Conservation (phyloP, 2,329 filamentous ascomycete genomes). For the Ascochyta fabae region DNA sequence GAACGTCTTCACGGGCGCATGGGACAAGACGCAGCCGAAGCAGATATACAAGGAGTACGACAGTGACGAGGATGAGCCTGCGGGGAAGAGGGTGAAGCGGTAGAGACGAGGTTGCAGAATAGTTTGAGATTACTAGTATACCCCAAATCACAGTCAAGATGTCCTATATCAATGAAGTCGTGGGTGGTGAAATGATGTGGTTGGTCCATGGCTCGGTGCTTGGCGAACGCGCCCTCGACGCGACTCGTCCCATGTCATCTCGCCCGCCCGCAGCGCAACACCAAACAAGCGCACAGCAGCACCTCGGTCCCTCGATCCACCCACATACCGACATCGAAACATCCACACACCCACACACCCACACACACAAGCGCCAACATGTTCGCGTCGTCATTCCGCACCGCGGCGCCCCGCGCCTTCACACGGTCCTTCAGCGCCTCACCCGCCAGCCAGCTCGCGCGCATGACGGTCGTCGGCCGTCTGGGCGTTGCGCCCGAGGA, state of each 20-base stretch:
- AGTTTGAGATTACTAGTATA: background rate
- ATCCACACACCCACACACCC: conserved; percentile 45
- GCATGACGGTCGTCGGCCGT: conserved; percentile 86
- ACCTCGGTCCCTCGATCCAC: background rate
- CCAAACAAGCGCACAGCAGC: conserved; percentile 18
- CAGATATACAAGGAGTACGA: conserved; percentile 90
- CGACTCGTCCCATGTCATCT: conserved; percentile 16
- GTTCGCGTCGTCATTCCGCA: conserved; percentile 52
- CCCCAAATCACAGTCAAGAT: background rate
- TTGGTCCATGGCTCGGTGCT: conserved; percentile 2
- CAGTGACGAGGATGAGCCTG: conserved; percentile 78
- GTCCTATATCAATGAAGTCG: too few species aligned
- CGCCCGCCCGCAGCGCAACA: conserved; percentile 8
- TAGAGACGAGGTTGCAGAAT: too few species aligned
- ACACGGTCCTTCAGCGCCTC: conserved; percentile 80
- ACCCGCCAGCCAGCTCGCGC: conserved; percentile 68
- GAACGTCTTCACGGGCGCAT: conserved; percentile 92
- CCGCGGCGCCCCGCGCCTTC: conserved; percentile 59
- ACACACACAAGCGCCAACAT: conserved; percentile 24
- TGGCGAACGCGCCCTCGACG: conserved; percentile 9
- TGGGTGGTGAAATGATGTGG: background rate
- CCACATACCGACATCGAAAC: background rate
- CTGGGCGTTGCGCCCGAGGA: conserved; percentile 82
- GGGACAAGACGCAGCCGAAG: conserved; percentile 88
- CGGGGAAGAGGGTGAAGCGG: conserved; percentile 63